phyloP scores from a whole-genome alignment of 192 early-diverging fungal genomes.

The Podila minutissima region DNA sequence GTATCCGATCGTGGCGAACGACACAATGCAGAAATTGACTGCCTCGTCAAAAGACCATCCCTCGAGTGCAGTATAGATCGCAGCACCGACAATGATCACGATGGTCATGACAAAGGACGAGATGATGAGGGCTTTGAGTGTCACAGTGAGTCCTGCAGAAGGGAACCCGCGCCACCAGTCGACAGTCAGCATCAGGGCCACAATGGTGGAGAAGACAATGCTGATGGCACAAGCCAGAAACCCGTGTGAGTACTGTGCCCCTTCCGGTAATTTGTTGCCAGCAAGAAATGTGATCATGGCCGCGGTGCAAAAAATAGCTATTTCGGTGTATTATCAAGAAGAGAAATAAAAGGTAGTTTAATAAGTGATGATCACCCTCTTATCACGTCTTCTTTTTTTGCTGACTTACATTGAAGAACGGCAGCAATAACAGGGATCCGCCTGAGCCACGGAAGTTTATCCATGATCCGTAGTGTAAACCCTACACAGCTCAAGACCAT shows the following conservation, averaged over 20 bases:
- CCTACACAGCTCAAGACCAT: slow-evolving; percentile 31
- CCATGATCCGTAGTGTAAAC: slow-evolving; percentile 35
- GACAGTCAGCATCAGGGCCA: slow-evolving; percentile 18
- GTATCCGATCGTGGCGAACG: slow-evolving; percentile 43
- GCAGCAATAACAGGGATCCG: slow-evolving; percentile 11
- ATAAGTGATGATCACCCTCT: too few species aligned
- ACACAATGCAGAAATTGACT: slow-evolving; percentile 49
- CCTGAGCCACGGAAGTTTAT: slow-evolving; percentile 19
- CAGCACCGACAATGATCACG: slow-evolving; percentile 31
- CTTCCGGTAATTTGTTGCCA: slow-evolving; percentile 5
- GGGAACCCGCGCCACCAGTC: slow-evolving; percentile 48
- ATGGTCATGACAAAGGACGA: slow-evolving; percentile 44
- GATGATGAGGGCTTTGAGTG: slow-evolving; percentile 34
- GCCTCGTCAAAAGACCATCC: slow-evolving; percentile 39
- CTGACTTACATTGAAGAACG: slow-evolving; percentile 23
- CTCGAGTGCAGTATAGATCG: slow-evolving; percentile 24
- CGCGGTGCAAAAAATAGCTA: slow-evolving; percentile 25
- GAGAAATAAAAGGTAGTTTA: slow-evolving; percentile 4
- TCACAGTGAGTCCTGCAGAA: slow-evolving; percentile 25
- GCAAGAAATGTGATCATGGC: slow-evolving; percentile 18
- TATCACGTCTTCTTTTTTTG: not conserved
- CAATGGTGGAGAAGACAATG: slow-evolving; percentile 16
- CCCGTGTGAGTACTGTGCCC: slow-evolving; percentile 37
- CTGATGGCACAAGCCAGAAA: slow-evolving; percentile 28
- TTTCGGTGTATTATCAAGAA: not conserved